Percentiles rank a stretch among this genome's conserved stretches.
These are phyloP conservation scores for Adansonia gregorii DNA, from an alignment of 441 rosid genomes.

Conservation along the genomic window DNA sequence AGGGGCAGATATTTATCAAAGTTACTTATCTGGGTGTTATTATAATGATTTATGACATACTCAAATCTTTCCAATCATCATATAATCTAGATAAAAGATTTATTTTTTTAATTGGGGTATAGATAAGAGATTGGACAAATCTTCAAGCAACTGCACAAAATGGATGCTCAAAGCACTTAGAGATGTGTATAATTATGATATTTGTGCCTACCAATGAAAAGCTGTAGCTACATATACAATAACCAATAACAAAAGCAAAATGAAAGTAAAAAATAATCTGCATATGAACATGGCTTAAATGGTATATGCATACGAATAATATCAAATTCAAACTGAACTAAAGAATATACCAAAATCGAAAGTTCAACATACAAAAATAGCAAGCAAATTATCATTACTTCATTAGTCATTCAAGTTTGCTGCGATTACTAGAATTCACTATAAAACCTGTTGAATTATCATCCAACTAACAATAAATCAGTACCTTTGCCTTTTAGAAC, in stretches of 20 bases:
- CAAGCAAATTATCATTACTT: background rate
- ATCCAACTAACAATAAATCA: constrained; percentile 19
- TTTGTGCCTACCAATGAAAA: background rate
- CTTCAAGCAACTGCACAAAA: constrained; percentile 9
- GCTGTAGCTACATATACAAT: background rate
- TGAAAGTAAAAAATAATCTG: background rate
- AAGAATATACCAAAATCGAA: background rate
- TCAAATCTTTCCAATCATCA: constrained; percentile 11
- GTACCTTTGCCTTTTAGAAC: constrained; percentile 56
- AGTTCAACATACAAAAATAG: background rate
- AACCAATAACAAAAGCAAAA: constrained; percentile 12
- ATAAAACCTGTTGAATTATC: background rate
- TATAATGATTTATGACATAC: background rate
- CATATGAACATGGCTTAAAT: background rate
- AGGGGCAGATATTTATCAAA: background rate
- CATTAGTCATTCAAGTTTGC: constrained; percentile 6
- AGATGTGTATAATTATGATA: background rate
- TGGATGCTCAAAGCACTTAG: constrained; percentile 7
- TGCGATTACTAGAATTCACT: background rate
- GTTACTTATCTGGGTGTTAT: background rate
- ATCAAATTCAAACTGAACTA: background rate
- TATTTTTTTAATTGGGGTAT: background rate
- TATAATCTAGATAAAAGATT: background rate
- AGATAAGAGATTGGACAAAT: background rate
- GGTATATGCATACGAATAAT: background rate